These are phyloP conservation scores for Beta lomatogona DNA, from an alignment of 179 eudicot species.

Conservation along the genomic window DNA sequence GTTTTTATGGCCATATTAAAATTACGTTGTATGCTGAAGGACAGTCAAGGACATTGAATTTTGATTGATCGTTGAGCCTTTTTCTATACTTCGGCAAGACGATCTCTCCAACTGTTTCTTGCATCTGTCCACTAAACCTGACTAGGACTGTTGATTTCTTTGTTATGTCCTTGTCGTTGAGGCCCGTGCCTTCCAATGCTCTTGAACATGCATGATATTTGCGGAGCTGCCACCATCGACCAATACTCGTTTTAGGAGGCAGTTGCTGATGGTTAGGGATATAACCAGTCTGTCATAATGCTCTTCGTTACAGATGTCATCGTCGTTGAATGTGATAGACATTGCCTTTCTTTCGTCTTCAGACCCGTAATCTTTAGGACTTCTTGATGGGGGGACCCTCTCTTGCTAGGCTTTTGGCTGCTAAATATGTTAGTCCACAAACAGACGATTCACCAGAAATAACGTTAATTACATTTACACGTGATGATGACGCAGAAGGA, in stretches of 20 bases:
- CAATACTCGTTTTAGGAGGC: neutral
- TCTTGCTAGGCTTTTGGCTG: too few species aligned
- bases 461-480: too few species aligned
- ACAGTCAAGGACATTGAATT: neutral
- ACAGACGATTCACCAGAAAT: too few species aligned
- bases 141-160: neutral
- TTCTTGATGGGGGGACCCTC: too few species aligned
- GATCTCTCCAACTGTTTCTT: neutral
- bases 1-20: neutral
- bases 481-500: too few species aligned
- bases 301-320: neutral
- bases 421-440: too few species aligned
- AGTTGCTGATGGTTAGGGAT: neutral
- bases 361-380: too few species aligned
- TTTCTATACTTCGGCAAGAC: neutral
- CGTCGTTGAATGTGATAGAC: too few species aligned
- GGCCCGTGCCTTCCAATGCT: neutral
- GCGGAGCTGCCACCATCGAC: slow-evolving; percentile 4
- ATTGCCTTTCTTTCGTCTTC: too few species aligned
- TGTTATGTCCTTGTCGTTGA: neutral
- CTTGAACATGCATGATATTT: neutral
- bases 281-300: neutral
- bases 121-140: neutral
- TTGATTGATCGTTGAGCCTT: neutral
- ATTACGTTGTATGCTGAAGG: neutral